Percentiles rank a stretch among this genome's conserved stretches.
Evolutionary conservation across 2,329 filamentous ascomycete species (phyloP).

Genomic region (Colletotrichum chrysophilum): DNA sequence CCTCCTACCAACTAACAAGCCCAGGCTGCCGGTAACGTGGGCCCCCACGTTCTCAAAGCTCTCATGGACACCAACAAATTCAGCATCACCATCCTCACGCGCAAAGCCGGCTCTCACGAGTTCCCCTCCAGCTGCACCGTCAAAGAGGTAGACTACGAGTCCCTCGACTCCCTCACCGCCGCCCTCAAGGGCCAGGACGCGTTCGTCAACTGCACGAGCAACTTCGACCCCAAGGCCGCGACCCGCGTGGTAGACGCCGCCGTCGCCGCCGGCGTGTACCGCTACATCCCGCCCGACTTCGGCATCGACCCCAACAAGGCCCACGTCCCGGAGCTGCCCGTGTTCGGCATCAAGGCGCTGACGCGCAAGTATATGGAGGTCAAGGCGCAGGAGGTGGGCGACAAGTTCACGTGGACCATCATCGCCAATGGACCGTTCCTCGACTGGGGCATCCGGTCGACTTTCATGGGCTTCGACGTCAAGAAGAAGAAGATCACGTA

Average conservation of each 20-base stretch:
- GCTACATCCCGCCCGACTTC: constrained; percentile 67
- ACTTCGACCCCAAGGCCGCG: constrained; percentile 42
- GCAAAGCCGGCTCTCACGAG: constrained; percentile 42
- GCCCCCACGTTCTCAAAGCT: constrained; percentile 32
- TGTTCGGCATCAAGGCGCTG: constrained; percentile 23
- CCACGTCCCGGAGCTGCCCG: constrained; percentile 20
- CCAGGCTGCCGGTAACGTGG: constrained; percentile 38
- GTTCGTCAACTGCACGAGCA: constrained; percentile 44
- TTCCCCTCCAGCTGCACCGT: constrained; percentile 44
- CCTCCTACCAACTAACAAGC: background rate
- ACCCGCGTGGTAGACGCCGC: constrained; percentile 60
- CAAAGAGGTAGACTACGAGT: constrained; percentile 52
- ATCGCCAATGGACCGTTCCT: constrained; percentile 33
- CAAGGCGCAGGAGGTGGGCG: constrained; percentile 24
- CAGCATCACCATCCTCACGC: constrained; percentile 60
- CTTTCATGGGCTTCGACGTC: constrained; percentile 28
- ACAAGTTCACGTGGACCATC: constrained; percentile 31
- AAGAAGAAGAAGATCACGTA: constrained; percentile 24
- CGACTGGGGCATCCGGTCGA: constrained; percentile 28
- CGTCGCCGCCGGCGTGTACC: constrained; percentile 62
- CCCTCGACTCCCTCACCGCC: constrained; percentile 49
- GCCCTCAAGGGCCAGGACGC: constrained; percentile 64
- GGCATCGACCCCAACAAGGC: constrained; percentile 37
- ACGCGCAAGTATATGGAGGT: constrained; percentile 24
- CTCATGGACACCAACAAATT: constrained; percentile 36